Evolutionary conservation across 2,329 filamentous ascomycete genomes (phyloP).

Genomic region (Endothia cerciana): DNA sequence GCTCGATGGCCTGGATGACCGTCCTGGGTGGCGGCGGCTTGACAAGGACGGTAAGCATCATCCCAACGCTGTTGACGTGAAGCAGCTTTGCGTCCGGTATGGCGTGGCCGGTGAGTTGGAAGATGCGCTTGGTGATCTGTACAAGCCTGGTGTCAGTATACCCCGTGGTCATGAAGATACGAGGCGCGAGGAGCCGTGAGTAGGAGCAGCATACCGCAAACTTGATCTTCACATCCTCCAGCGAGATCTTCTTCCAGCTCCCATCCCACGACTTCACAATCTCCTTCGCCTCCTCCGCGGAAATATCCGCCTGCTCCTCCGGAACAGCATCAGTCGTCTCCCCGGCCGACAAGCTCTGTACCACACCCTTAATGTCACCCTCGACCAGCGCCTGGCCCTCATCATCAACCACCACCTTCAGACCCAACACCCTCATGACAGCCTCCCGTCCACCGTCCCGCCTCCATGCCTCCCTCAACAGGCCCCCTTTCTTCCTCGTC

Average conservation of each 20-base stretch:
- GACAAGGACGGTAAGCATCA: constrained; percentile 58
- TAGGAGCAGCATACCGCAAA: constrained; percentile 65
- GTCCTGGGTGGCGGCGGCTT: constrained; percentile 62
- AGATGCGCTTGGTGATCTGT: constrained; percentile 79
- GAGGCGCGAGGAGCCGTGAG: not conserved
- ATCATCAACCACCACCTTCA: constrained; percentile 43
- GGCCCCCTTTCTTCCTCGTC: constrained; percentile 31
- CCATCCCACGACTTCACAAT: constrained; percentile 52
- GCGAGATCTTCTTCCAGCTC: constrained; percentile 60
- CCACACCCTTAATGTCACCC: constrained; percentile 41
- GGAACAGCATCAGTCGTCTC: constrained; percentile 26
- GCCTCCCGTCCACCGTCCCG: constrained; percentile 41
- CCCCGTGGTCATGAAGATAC: no score
- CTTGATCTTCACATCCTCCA: constrained; percentile 64
- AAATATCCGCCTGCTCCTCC: constrained; percentile 33
- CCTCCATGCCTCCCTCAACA: constrained; percentile 34
- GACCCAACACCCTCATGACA: constrained; percentile 40
- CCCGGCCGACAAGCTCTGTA: constrained; percentile 31
- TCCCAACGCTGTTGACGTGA: constrained; percentile 55
- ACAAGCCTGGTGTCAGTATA: not conserved
- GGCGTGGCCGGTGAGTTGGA: constrained; percentile 78
- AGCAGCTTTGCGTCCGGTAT: constrained; percentile 72
- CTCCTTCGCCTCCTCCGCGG: constrained; percentile 46
- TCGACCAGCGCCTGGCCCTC: constrained; percentile 46
- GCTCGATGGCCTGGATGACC: constrained; percentile 63